Base-by-base conservation (phyloP, 1,139 yeast species). In the Protomyces inundatus region DNA sequence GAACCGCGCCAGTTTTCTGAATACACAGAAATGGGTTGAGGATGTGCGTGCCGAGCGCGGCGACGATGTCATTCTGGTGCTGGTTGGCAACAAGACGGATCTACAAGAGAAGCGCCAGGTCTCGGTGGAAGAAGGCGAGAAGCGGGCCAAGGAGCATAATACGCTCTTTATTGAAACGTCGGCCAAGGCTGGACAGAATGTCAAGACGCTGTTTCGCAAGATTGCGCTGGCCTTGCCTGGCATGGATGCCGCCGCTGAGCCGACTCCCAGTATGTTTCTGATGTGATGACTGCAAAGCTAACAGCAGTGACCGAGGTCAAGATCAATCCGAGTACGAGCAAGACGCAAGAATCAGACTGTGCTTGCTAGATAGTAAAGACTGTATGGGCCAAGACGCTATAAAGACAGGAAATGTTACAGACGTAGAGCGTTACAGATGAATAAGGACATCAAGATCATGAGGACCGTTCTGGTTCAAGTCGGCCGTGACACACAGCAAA, bases 171-270 rank as follows among this genome's bases (percentile, higher is more conserved):
- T 93, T 74, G 98, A 93, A 73, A 93, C 98, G 3, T 87, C 96
- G 68, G 95, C 98, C 37, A 93, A 91, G 76, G 93, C 93, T 59
- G 97, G 97, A 54, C 88, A 90, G 74, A 93, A 93, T 71, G 97
- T 93, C 64, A 91, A 93, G 76, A 82, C 85, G 65, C 78, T 93
- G 69, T 93, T 93, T 77, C 89, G 90, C 73, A 88, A 87, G 73
- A 88, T 93, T 68, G 98, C 98, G 10, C 88, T 87, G 73, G 84
- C 90, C 64, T 81, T 93, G 69, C 98, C 98, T 1, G 97, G 93
- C 65, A 85, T 88, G 72, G 88, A 86, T 69, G 81, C 50, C 53
- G 63, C 66, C 6, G 65, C 64, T 39, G 67, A 66, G 48, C 57
- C 16, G 3, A 12, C 42, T 6, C 23, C 33, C 14, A 34, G 32